Base-by-base conservation (phyloP, 371 early-diverging fungal species). In the Rhizopus sp. region DNA sequence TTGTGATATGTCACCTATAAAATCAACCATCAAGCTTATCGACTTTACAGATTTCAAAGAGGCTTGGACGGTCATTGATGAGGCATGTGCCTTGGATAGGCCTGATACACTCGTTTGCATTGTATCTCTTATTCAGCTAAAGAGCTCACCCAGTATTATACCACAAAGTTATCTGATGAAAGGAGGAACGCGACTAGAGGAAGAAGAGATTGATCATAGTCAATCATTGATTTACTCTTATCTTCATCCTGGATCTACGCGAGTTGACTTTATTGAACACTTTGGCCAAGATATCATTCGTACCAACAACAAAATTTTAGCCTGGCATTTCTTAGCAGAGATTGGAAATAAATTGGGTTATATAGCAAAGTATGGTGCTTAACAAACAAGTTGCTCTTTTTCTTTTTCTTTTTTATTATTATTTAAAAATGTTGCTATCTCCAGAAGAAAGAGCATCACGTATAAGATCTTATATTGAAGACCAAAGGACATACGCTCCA, bases 281-380 rank as follows among this genome's bases (percentile, higher is more conserved):
- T 47, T n/a, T 12, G 39, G 34, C 35, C 15, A 49, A 37, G 61
- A 69, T 12, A 68, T 75, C 8, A 7, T 44, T 17, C 16, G 78
- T 16, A 54, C 67, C 30, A 72, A 75, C 33, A 59, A 63, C n/a
- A 47, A 55, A 15, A 72, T 71, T 29, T 55, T 78, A 13, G 73
- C 75, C 30, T 78, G 70, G 69, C 75, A 75, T 29, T 75, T 69
- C 40, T 30, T 78, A 45, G 66, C 64, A 34, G 78, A 78, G 53
- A 73, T 75, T 50, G 68, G 71, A 15, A 66, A 69, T 48, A 75
- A 73, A 57, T 62, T 78, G 37, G 74, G 74, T 0, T 62, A 60
- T 62, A 61, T 73, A 29, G 70, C 68, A n/a, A 78, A 78, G 44
- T 78, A 75, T 55, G 75, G 75, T 16, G 72, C 75, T 6, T 73